These are phyloP conservation scores for Picocystis salinarum DNA, from an alignment of 139 green algal genomes.

Conservation along the genomic window DNA sequence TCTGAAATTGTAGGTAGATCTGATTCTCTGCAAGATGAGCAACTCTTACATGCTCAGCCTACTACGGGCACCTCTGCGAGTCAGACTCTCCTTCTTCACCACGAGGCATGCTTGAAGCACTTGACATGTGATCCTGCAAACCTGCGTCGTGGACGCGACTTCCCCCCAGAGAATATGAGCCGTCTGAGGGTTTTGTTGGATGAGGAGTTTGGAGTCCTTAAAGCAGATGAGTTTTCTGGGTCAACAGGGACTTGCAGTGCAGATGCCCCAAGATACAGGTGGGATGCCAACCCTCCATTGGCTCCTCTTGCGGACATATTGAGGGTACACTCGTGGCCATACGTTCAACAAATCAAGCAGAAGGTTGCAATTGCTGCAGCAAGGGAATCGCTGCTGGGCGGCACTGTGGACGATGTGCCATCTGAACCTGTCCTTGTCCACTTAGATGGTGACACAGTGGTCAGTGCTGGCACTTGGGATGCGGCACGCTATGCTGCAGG, in stretches of 20 bases:
- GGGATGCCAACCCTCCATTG: background rate
- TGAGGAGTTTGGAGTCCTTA: conserved; percentile 1
- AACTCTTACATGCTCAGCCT: no score
- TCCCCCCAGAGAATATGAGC: conserved; percentile 65
- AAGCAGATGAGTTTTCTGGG: conserved; percentile 4
- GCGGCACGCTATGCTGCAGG: conserved; percentile 56
- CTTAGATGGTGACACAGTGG: conserved; percentile 67
- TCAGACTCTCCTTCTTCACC: no score
- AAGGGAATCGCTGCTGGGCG: background rate
- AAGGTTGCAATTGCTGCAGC: background rate
- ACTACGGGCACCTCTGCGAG: no score
- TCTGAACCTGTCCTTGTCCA: conserved; percentile 15
- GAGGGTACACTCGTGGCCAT: no score
- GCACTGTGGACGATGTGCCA: background rate
- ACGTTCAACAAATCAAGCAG: background rate
- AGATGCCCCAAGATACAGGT: background rate
- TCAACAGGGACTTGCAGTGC: conserved; percentile 1
- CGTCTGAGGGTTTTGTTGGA: conserved; percentile 46
- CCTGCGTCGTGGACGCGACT: conserved; percentile 10
- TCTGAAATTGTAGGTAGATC: no score
- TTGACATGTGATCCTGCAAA: no score
- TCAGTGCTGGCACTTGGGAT: conserved; percentile 39
- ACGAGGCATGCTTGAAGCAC: no score
- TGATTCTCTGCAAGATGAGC: no score
- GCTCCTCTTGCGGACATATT: background rate